Base-by-base conservation (phyloP, 257 asterid genomes). In the Solanum peruvianum region DNA sequence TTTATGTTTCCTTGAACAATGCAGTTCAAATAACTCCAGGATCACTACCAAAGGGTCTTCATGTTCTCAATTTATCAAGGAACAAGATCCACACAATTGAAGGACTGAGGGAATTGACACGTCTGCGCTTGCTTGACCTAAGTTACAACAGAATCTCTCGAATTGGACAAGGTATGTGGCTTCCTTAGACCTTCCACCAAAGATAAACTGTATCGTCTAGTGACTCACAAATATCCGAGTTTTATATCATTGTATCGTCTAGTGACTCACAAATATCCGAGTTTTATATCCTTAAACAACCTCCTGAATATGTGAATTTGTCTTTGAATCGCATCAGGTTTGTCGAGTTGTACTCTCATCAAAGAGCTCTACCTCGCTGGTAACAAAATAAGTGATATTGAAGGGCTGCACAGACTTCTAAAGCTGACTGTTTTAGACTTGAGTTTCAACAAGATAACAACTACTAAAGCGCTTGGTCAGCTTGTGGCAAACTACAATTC, bases 41-140 rank as follows among this genome's bases (percentile, higher is more conserved):
- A 39, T 93, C 94, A 69, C 93, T 96, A 66, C 98, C 99, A 39
- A 93, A 92, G 91, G 96, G 98, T 85, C 97, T 96, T 72, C 99
- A 96, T 78, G 85, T 90, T 87, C 96, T 96, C 83, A 89, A 95
- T 82, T 83, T 96, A 86, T 93, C 99, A 33, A 94, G 90, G 90
- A 96, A 96, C 94, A 93, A 93, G 92, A 96, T 96, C 83, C 87
- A 82, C 86, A 83, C 94, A 15, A 94, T 93, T 67, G 98, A 94
- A 90, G 98, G 99, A 31, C 92, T 96, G 87, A 90, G 96, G 87
- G 99, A 96, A 45, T 80, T 95, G 91, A 91, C 96, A 35, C 93
- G 94, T 44, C 87, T 96, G n/a, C 92, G 98, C 16, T 91, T 94
- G 37, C 95, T 96, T 58, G 96, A 96, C 87, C 95, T 96, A 89